Evolutionary conservation across 129 eudicot genomes (phyloP).

Genomic region (Centella asiatica): DNA sequence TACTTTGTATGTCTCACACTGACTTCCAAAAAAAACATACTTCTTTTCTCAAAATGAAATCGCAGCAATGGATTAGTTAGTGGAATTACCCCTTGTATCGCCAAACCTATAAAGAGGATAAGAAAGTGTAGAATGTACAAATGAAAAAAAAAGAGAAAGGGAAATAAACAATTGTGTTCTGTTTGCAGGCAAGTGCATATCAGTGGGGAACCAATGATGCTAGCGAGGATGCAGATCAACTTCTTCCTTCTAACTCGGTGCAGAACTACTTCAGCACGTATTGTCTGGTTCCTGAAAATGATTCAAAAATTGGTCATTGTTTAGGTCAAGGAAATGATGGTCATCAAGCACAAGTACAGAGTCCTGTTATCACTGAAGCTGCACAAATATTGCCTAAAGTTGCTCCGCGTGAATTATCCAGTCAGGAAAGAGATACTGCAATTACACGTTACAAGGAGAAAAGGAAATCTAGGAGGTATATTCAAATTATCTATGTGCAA

Average conservation of each 20-base stretch:
- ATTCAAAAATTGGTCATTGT: conserved; percentile 25
- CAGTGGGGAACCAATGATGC: conserved; percentile 44
- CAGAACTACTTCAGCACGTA: conserved; percentile 34
- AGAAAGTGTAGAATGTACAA: too few relatives aligned
- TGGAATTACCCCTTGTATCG: background rate
- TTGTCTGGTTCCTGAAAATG: conserved; percentile 51
- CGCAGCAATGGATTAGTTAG: background rate
- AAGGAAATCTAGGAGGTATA: conserved; percentile 79
- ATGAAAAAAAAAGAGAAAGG: background rate
- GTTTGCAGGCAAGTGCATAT: conserved; percentile 36
- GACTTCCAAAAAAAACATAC: background rate
- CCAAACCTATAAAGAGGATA: background rate
- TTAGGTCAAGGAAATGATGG: conserved; percentile 15
- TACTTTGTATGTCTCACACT: background rate
- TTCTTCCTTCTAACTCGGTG: conserved; percentile 22
- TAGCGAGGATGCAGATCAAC: conserved; percentile 31
- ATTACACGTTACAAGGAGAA: conserved; percentile 90
- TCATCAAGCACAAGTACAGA: conserved; percentile 33
- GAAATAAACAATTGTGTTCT: conserved; percentile 1
- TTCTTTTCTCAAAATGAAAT: background rate
- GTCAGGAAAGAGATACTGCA: conserved; percentile 73
- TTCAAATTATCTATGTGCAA: background rate
- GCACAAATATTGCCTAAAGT: conserved; percentile 29
- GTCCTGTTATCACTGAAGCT: conserved; percentile 22
- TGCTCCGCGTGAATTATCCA: conserved; percentile 47